Conservation (phyloP, 2,329 filamentous ascomycete genomes). For the Botryotinia calthae region DNA sequence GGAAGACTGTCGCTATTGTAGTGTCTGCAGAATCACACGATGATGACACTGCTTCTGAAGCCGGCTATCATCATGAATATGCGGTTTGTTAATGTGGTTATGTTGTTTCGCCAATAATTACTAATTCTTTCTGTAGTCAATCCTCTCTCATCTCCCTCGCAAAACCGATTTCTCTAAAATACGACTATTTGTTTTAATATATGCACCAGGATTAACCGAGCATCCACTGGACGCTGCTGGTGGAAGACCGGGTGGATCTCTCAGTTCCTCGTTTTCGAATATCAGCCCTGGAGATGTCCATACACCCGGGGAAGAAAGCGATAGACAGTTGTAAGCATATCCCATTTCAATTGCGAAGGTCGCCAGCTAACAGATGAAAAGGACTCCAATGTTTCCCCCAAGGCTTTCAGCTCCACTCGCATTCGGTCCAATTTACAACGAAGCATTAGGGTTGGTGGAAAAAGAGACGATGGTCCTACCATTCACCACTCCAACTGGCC, state of each 20-base stretch:
- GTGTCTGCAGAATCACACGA: constrained; percentile 72
- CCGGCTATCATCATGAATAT: constrained; percentile 69
- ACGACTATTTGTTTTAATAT: constrained; percentile 85
- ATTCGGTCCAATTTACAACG: constrained; percentile 77
- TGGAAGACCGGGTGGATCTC: constrained; percentile 61
- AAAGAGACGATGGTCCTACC: constrained; percentile 84
- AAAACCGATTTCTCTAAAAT: constrained; percentile 69
- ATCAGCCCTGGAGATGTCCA: constrained; percentile 72
- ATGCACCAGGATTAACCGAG: constrained; percentile 77
- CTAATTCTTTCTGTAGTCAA: constrained; percentile 55
- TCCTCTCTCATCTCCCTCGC: constrained; percentile 83
- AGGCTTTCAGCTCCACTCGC: constrained; percentile 48
- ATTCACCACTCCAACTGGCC: constrained; percentile 79
- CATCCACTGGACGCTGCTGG: constrained; percentile 51
- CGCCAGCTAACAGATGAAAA: background rate
- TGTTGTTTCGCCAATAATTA: background rate
- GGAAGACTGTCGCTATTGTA: constrained; percentile 82
- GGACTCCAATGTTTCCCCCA: constrained; percentile 37
- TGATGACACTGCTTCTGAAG: constrained; percentile 58
- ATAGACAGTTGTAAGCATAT: constrained; percentile 53
- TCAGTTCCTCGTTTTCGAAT: constrained; percentile 82
- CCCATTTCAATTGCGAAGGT: background rate
- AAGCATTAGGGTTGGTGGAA: constrained; percentile 76
- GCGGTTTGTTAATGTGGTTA: constrained; percentile 59
- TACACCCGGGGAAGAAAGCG: constrained; percentile 62